Conservation (phyloP, 2,329 filamentous ascomycete genomes). For the Arthrocladium fulminans region DNA sequence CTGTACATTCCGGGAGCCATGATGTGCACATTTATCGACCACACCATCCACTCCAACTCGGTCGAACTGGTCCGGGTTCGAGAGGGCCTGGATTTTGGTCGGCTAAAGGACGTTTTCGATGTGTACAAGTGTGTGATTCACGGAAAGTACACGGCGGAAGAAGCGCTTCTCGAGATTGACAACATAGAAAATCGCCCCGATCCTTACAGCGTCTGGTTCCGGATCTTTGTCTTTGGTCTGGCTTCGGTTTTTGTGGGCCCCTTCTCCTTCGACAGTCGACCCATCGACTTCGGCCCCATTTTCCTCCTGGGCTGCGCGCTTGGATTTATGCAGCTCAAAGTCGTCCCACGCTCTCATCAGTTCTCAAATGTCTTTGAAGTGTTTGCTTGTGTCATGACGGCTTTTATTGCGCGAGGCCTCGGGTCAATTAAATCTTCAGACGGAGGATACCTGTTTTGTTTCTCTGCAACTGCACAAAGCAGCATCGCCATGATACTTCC, state of each 20-base stretch:
- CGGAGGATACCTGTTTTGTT: constrained; percentile 51
- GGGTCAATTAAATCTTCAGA: constrained; percentile 52
- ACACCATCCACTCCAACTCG: constrained; percentile 8
- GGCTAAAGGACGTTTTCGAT: constrained; percentile 35
- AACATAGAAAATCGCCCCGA: constrained; percentile 49
- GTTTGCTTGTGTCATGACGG: constrained; percentile 54
- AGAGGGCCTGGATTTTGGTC: constrained; percentile 4
- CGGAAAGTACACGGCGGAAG: constrained; percentile 38
- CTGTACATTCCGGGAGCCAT: constrained; percentile 13
- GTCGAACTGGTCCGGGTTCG: constrained; percentile 10
- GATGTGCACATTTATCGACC: constrained; percentile 14
- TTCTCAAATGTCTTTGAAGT: constrained; percentile 58
- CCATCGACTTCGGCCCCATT: constrained; percentile 67
- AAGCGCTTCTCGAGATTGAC: constrained; percentile 36
- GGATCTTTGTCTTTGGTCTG: constrained; percentile 62
- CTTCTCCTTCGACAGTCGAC: constrained; percentile 68
- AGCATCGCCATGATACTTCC: constrained; percentile 67
- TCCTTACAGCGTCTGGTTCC: constrained; percentile 45
- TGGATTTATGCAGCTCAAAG: constrained; percentile 63
- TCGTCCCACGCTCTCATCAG: constrained; percentile 64
- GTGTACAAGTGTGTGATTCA: constrained; percentile 43
- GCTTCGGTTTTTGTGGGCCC: constrained; percentile 69
- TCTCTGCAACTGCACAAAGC: constrained; percentile 63
- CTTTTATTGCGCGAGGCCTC: constrained; percentile 60
- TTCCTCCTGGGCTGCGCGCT: constrained; percentile 68